phyloP scores from a whole-genome alignment of 805 yeast species.

The Cyberlindnera xishuangbannaensis region DNA sequence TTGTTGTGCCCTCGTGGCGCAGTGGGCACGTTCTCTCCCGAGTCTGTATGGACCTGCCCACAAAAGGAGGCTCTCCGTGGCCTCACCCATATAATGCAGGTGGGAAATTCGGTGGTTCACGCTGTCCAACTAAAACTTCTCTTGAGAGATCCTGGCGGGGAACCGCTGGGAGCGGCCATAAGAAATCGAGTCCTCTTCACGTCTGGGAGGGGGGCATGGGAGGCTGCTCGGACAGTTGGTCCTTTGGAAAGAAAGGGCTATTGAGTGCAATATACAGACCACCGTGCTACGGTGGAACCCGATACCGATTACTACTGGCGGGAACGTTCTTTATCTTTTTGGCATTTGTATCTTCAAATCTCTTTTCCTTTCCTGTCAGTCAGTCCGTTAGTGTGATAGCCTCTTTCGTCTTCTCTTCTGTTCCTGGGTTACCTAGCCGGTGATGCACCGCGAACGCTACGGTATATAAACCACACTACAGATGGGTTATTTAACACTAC shows the following conservation, averaged over 20 bases:
- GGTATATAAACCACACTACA: too few relatives aligned
- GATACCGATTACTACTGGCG: conserved; percentile 58
- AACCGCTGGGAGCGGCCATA: conserved; percentile 53
- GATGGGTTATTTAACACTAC: too few relatives aligned
- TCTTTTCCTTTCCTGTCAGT: too few relatives aligned
- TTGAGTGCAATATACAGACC: conserved; percentile 60
- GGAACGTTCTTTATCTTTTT: conserved; percentile 33
- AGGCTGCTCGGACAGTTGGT: conserved; percentile 55
- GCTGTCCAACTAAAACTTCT: conserved; percentile 38
- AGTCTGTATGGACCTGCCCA: conserved; percentile 29
- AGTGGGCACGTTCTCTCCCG: conserved; percentile 18
- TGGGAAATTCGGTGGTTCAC: conserved; percentile 65
- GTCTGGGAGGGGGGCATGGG: conserved; percentile 45
- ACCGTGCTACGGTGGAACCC: conserved; percentile 34
- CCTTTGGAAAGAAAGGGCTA: conserved; percentile 32
- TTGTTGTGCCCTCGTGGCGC: conserved; percentile 24
- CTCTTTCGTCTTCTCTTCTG: too few relatives aligned
- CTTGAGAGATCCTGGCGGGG: conserved; percentile 56
- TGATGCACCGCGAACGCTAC: too few relatives aligned
- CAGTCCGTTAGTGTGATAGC: too few relatives aligned
- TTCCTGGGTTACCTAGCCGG: too few relatives aligned
- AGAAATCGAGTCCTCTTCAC: conserved; percentile 35
- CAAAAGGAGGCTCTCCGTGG: conserved; percentile 14
- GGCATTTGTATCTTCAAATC: too few relatives aligned
- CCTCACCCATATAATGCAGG: conserved; percentile 27